Evolutionary conservation across 495 filamentous ascomycete species (phyloP).

Genomic region (Oidiodendron maius): DNA sequence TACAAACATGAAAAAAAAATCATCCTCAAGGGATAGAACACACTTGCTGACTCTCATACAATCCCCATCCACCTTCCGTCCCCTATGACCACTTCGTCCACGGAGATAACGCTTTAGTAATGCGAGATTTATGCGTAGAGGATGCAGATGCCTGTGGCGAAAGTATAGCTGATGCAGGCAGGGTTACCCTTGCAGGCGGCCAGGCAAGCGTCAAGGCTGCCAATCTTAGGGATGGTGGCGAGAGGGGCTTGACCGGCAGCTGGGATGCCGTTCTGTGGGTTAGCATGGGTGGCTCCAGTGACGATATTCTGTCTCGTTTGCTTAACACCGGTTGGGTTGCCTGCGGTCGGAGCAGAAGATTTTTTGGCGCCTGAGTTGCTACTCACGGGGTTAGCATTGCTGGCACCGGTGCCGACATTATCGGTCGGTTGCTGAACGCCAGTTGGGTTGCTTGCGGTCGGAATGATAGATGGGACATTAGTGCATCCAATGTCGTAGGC

Average conservation of each 20-base stretch:
- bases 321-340: slow-evolving; percentile 5
- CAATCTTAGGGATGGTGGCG: neutral
- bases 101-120: neutral
- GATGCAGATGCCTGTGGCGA: neutral
- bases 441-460: neutral
- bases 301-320: slow-evolving; percentile 1
- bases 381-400: no score
- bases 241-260: neutral
- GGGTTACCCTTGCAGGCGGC: slow-evolving; percentile 1
- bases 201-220: slow-evolving; percentile 3
- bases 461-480: neutral
- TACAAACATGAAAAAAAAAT: neutral
- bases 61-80: neutral
- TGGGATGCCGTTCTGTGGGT: slow-evolving; percentile 1
- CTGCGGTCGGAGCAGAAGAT: no score
- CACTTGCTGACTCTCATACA: neutral
- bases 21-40: neutral
- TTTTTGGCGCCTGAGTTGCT: no score
- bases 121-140: neutral
- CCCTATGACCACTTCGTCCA: neutral
- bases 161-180: slow-evolving; percentile 5
- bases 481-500: slow-evolving; percentile 4
- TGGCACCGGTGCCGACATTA: no score
- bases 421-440: no score
- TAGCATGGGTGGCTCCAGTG: slow-evolving; percentile 1